Conservation (phyloP, 2,329 filamentous ascomycete species). For the Diaporthe citriasiana region DNA sequence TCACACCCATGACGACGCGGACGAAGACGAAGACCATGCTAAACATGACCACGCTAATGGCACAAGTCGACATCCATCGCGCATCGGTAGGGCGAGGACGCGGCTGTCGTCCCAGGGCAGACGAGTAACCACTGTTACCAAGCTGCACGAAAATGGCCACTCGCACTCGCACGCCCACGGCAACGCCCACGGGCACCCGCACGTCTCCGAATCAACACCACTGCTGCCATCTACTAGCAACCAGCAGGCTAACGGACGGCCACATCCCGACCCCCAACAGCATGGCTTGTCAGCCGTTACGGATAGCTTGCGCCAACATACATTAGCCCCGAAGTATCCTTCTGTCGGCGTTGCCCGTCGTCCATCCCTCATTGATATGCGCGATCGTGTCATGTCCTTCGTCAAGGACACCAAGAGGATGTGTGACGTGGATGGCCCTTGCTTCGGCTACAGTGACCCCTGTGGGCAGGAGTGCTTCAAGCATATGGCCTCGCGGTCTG, state of each 20-base stretch:
- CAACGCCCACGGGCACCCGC: neutral
- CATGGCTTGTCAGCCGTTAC: conserved; percentile 49
- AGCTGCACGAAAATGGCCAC: conserved; percentile 36
- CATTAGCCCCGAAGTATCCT: neutral
- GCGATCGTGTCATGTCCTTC: conserved; percentile 72
- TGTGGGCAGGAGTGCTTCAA: conserved; percentile 77
- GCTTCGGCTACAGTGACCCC: conserved; percentile 75
- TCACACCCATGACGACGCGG: conserved; percentile 75
- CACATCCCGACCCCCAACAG: conserved; percentile 46
- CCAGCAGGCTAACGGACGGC: conserved; percentile 45
- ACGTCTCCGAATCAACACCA: conserved; percentile 62
- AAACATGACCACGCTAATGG: conserved; percentile 49
- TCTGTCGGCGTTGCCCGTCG: conserved; percentile 52
- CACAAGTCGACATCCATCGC: conserved; percentile 39
- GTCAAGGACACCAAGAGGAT: conserved; percentile 75
- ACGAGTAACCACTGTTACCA: conserved; percentile 42
- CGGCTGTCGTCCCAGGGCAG: conserved; percentile 41
- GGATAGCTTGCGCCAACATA: conserved; percentile 47
- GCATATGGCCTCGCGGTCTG: conserved; percentile 61
- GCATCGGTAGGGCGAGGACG: conserved; percentile 39
- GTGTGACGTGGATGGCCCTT: conserved; percentile 72
- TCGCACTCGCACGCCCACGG: conserved; percentile 44
- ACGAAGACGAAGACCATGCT: conserved; percentile 45
- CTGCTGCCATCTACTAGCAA: conserved; percentile 55
- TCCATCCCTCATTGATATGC: conserved; percentile 68